Base-by-base conservation (phyloP, 1,284 basidiomycete species). In the Chondrostereum purpureum region DNA sequence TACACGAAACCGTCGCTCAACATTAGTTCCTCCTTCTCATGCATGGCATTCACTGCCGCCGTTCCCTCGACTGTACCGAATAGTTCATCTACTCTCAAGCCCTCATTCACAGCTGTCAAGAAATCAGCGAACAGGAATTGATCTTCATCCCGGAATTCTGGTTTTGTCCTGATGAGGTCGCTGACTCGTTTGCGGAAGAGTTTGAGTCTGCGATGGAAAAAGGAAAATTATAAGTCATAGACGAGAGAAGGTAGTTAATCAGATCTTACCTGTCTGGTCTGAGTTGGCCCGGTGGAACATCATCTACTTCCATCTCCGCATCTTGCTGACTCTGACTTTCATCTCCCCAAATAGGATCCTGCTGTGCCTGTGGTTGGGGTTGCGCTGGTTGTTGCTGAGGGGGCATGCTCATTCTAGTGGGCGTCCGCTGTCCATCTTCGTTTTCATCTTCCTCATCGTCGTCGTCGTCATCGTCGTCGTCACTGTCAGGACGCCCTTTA, bases 11-110 rank as follows among this genome's bases (percentile, higher is more conserved):
- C 87, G 35, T 88, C 88, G 48, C 82, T 83, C 55, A 92, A 76
- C 90, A 97, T 92, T 54, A 97, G 69, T 63, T 94, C 85, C 56
- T 93, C 88, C 18, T 74, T 75, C 35, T 88, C 82, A 43, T 80
- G 75, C 94, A 98, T 97, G 39, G 70, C 66, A 51, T 80, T 71
- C 47, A 88, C 84, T 37, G 86, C 84, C 47, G 73, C 71, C 16
- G 75, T 80, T 5, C 88, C 94, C 64, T 98, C 94, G 17, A 73
- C 73, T 1, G 80, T 83, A 6, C 86, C 83, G 60, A 92, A 98
- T 39, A 92, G 67, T 16, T 75, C 72, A 31, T 78, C 76, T 1
- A 78, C 77, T 13, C 75, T 59, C 39, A 95, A 63, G 12, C 87
- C 90, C 51, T 82, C 75, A 59, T 99, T 98, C 61, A 98, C 70